Conservation (phyloP, 2,329 filamentous ascomycete genomes). For the Whalleya microplaca region DNA sequence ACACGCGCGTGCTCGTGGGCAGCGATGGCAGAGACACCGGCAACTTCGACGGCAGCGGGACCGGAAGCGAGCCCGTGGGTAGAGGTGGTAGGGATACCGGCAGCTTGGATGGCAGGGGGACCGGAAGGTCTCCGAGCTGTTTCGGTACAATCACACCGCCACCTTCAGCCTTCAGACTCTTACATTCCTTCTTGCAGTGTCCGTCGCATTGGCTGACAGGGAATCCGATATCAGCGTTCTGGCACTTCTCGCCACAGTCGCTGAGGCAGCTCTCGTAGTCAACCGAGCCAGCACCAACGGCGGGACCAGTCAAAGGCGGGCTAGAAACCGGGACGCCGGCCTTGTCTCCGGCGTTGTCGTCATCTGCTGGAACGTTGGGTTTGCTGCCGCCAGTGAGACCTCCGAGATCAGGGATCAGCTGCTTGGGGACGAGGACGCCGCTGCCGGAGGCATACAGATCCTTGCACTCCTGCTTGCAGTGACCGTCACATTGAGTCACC, state of each 20-base stretch:
- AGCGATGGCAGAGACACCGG: too few species aligned
- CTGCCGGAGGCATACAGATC: background rate
- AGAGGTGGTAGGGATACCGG: background rate
- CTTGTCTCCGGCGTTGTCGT: too few species aligned
- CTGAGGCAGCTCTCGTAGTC: conserved; percentile 14
- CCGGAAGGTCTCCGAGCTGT: too few species aligned
- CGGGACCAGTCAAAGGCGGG: background rate
- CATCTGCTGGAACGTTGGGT: too few species aligned
- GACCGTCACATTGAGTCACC: conserved; percentile 11
- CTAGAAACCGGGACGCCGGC: background rate
- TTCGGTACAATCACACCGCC: background rate
- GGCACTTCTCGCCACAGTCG: background rate
- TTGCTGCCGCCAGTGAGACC: too few species aligned
- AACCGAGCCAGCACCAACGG: background rate
- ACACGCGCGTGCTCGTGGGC: too few species aligned
- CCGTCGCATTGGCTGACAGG: background rate
- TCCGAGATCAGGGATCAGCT: background rate
- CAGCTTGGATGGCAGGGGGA: too few species aligned
- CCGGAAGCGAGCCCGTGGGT: too few species aligned
- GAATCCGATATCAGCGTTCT: background rate
- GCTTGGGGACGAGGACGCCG: background rate
- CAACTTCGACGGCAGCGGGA: too few species aligned
- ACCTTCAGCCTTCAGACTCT: background rate
- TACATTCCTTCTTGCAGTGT: background rate
- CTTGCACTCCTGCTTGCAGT: conserved; percentile 12